These are phyloP conservation scores for Penicillium parvum DNA, from an alignment of 495 filamentous ascomycete genomes.

Conservation along the genomic window DNA sequence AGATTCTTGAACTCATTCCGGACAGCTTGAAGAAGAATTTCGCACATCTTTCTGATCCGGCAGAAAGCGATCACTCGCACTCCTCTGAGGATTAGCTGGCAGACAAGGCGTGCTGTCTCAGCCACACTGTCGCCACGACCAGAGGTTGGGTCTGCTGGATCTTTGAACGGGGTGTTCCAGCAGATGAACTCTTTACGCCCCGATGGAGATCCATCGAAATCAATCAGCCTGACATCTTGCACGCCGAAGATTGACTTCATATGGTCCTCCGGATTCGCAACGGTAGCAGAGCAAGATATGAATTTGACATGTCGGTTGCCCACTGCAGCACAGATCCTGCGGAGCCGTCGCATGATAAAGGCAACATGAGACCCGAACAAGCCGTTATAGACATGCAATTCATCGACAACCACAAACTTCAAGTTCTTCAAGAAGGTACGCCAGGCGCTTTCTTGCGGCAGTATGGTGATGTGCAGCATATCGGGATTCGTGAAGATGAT, in stretches of 20 bases:
- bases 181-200: slow-evolving; percentile 94
- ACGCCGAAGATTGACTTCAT: slow-evolving; percentile 94
- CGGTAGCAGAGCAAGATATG: slow-evolving; percentile 94
- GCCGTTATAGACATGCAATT: slow-evolving; percentile 95
- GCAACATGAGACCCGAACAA: slow-evolving; percentile 92
- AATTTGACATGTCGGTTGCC: slow-evolving; percentile 89
- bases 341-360: slow-evolving; percentile 86
- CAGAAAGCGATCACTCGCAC: slow-evolving; percentile 95
- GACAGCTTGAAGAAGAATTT: slow-evolving; percentile 76
- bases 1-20: slow-evolving; percentile 69
- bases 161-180: slow-evolving; percentile 97
- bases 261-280: slow-evolving; percentile 89
- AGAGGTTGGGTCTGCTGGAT: slow-evolving; percentile 78
- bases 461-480: slow-evolving; percentile 93
- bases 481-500: slow-evolving; percentile 99
- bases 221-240: slow-evolving; percentile 67
- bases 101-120: slow-evolving; percentile 86
- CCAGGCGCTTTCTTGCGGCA: slow-evolving; percentile 90
- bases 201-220: slow-evolving; percentile 90
- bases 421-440: slow-evolving; percentile 83
- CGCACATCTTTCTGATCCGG: slow-evolving; percentile 79
- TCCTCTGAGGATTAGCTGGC: slow-evolving; percentile 81
- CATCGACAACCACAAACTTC: slow-evolving; percentile 82
- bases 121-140: slow-evolving; percentile 77
- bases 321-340: slow-evolving; percentile 85